Evolutionary conservation across 2,329 filamentous ascomycete species (phyloP).

Genomic region (Aspergillus pseudoviridinutans): DNA sequence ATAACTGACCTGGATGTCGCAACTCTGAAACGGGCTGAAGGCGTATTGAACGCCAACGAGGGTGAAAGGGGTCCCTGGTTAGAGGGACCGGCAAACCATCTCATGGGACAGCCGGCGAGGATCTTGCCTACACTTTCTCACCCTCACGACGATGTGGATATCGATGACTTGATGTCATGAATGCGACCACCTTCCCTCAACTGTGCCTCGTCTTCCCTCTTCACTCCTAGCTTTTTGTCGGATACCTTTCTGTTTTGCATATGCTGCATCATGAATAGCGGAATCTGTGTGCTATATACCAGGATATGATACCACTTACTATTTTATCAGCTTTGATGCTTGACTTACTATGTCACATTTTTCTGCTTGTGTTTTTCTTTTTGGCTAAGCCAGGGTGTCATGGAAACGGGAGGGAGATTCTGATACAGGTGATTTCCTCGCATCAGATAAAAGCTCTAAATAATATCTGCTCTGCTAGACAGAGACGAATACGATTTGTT

Average conservation of each 20-base stretch:
- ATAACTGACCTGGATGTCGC: conserved; percentile 91
- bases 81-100: conserved; percentile 20
- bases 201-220: conserved; percentile 8
- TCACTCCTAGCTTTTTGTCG: conserved; percentile 1
- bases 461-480: neutral
- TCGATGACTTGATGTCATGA: conserved; percentile 34
- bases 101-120: conserved; percentile 34
- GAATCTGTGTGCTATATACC: conserved; percentile 9
- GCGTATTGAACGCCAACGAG: conserved; percentile 71
- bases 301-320: conserved; percentile 20
- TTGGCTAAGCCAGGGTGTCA: neutral
- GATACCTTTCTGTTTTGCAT: conserved; percentile 17
- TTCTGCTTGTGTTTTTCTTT: conserved; percentile 4
- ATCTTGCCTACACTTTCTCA: conserved; percentile 27
- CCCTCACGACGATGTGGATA: conserved; percentile 27
- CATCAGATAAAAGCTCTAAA: neutral
- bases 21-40: conserved; percentile 83
- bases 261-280: conserved; percentile 15
- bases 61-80: conserved; percentile 87
- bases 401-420: neutral
- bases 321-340: neutral
- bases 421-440: neutral
- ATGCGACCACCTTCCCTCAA: conserved; percentile 5
- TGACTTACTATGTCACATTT: neutral
- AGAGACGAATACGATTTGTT: neutral